Evolutionary conservation across 2,329 filamentous ascomycete species (phyloP).

Genomic region (Sporothrix pallida): DNA sequence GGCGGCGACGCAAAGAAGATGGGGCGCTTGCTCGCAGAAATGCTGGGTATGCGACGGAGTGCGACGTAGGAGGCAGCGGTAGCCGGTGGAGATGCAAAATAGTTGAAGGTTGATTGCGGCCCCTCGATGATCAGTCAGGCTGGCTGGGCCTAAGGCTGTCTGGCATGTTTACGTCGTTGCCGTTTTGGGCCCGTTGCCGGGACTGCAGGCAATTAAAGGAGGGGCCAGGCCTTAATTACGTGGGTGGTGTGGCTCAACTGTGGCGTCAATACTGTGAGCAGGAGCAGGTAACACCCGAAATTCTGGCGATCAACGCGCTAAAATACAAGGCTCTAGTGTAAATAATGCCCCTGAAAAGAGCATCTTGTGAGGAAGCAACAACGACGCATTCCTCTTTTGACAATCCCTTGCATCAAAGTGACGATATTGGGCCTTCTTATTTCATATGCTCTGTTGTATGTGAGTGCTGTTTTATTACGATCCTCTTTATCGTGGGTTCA

Average conservation of each 20-base stretch:
- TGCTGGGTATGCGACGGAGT: neutral
- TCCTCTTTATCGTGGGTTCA: neutral
- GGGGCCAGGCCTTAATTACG: neutral
- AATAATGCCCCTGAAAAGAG: neutral
- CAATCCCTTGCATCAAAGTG: neutral
- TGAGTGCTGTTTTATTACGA: too few relatives aligned
- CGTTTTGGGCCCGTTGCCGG: slow-evolving; percentile 38
- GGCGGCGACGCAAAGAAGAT: neutral
- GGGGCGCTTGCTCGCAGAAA: neutral
- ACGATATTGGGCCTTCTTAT: neutral
- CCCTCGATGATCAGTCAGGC: slow-evolving; percentile 3
- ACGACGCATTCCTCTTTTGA: slow-evolving; percentile 13
- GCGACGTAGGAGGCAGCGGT: slow-evolving; percentile 17
- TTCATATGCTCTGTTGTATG: neutral
- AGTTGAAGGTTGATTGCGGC: neutral
- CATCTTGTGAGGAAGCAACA: neutral
- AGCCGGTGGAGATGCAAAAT: neutral
- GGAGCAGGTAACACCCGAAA: too few relatives aligned
- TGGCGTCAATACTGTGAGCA: neutral
- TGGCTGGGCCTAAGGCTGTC: slow-evolving; percentile 12
- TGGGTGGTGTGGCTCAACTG: slow-evolving; percentile 23
- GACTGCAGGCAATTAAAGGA: slow-evolving; percentile 28
- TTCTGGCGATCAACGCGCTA: neutral
- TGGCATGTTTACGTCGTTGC: slow-evolving; percentile 38
- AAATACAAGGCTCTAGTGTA: neutral